Evolutionary conservation across 2,329 filamentous ascomycete species (phyloP).

Genomic region (Trichoderma gracile): DNA sequence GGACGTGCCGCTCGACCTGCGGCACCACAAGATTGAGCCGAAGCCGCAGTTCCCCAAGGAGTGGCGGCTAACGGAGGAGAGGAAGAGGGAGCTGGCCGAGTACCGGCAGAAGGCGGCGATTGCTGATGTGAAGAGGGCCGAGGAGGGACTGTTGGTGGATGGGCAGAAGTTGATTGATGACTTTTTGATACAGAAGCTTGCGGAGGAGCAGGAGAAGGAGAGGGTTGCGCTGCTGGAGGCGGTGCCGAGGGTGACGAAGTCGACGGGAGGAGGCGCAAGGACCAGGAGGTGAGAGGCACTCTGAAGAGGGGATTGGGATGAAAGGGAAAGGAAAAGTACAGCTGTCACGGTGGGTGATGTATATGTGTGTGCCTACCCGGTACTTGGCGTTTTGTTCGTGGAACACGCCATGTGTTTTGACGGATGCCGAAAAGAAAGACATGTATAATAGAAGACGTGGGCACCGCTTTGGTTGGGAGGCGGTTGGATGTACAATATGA

Average conservation of each 20-base stretch:
- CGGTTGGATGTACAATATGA: slow-evolving; percentile 24
- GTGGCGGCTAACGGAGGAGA: slow-evolving; percentile 77
- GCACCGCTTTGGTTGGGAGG: background rate
- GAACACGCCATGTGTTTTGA: slow-evolving; percentile 30
- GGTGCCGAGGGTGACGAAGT: slow-evolving; percentile 27
- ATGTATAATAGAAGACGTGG: slow-evolving; percentile 21
- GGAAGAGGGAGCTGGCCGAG: slow-evolving; percentile 64
- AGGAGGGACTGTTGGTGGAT: slow-evolving; percentile 60
- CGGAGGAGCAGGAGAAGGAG: slow-evolving; percentile 40
- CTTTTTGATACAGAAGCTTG: slow-evolving; percentile 37
- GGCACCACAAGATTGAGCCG: slow-evolving; percentile 74
- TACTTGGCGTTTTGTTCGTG: background rate
- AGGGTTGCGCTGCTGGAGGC: slow-evolving; percentile 38
- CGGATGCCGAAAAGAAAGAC: slow-evolving; percentile 2
- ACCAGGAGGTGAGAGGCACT: slow-evolving; percentile 30
- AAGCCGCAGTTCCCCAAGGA: slow-evolving; percentile 73
- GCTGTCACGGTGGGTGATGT: background rate
- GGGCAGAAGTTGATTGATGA: slow-evolving; percentile 52
- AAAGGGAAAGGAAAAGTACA: background rate
- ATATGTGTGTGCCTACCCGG: slow-evolving; percentile 28
- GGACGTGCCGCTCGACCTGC: slow-evolving; percentile 84
- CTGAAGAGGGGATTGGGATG: slow-evolving; percentile 28
- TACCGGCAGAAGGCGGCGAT: slow-evolving; percentile 54
- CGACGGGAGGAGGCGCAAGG: slow-evolving; percentile 27
- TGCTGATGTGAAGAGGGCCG: slow-evolving; percentile 55